Evolutionary conservation across 2,329 filamentous ascomycete genomes (phyloP).

Genomic region (Apiospora phragmitis): DNA sequence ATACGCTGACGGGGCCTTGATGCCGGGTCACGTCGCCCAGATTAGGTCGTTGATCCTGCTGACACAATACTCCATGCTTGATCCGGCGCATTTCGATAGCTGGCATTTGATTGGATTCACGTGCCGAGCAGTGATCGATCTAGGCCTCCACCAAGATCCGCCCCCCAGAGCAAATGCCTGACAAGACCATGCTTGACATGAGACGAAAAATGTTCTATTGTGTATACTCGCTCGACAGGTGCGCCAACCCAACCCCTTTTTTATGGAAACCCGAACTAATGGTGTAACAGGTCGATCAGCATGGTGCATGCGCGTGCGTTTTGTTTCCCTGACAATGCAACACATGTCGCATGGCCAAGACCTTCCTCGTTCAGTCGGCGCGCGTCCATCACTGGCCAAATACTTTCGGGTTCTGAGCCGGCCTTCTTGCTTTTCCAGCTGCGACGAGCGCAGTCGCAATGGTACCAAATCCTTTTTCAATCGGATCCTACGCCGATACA

Average conservation of each 20-base stretch:
- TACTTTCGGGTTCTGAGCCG: slow-evolving; percentile 61
- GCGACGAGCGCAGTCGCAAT: slow-evolving; percentile 81
- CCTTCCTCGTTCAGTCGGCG: slow-evolving; percentile 43
- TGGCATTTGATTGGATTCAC: slow-evolving; percentile 95
- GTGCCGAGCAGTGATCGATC: slow-evolving; percentile 80
- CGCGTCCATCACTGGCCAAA: slow-evolving; percentile 42
- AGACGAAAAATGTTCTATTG: slow-evolving; percentile 86
- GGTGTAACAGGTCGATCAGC: slow-evolving; percentile 59
- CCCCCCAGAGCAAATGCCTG: slow-evolving; percentile 65
- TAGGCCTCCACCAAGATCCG: slow-evolving; percentile 92
- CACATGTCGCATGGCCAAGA: slow-evolving; percentile 76
- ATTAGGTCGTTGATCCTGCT: slow-evolving; percentile 86
- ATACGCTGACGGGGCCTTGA: slow-evolving; percentile 79
- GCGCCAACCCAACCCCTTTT: slow-evolving; percentile 24
- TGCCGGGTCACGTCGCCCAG: slow-evolving; percentile 80
- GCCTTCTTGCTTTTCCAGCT: slow-evolving; percentile 80
- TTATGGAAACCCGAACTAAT: neutral
- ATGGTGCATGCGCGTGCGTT: slow-evolving; percentile 86
- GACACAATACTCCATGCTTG: slow-evolving; percentile 85
- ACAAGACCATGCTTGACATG: slow-evolving; percentile 71
- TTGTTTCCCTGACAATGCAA: slow-evolving; percentile 88
- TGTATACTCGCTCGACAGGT: slow-evolving; percentile 88
- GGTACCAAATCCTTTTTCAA: slow-evolving; percentile 88
- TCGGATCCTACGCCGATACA: slow-evolving; percentile 68
- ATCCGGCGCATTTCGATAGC: slow-evolving; percentile 87